Conservation (phyloP, 345 rosid species). For the Sonneratia caseolaris region DNA sequence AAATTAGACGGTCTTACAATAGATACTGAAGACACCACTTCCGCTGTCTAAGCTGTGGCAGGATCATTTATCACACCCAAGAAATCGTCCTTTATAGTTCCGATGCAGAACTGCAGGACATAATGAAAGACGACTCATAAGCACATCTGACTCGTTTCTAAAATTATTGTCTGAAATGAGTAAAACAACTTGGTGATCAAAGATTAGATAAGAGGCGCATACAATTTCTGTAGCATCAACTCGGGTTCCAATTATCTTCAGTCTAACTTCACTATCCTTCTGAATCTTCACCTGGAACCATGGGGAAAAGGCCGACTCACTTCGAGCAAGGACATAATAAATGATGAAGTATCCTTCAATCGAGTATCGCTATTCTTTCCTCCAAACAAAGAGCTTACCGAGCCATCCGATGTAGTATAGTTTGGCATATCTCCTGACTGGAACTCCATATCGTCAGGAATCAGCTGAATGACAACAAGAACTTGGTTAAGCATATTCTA, state of each 20-base stretch:
- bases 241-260: slow-evolving; percentile 20
- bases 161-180: not conserved
- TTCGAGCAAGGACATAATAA: not conserved
- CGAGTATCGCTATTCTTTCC: not conserved
- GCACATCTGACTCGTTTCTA: not conserved
- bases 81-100: slow-evolving; percentile 89
- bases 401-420: slow-evolving; percentile 85
- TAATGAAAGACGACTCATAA: not conserved
- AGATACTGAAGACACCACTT: not conserved
- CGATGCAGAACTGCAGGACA: slow-evolving; percentile 75
- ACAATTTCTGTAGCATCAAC: slow-evolving; percentile 91
- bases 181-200: not conserved
- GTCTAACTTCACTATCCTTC: slow-evolving; percentile 81
- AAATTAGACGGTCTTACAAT: not conserved
- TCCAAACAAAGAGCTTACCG: slow-evolving; percentile 29
- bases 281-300: slow-evolving; percentile 74
- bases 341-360: not conserved
- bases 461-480: slow-evolving; percentile 36
- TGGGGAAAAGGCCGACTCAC: not conserved
- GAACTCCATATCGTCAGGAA: slow-evolving; percentile 96
- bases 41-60: slow-evolving; percentile 28
- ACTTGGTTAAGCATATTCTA: not conserved
- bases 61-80: slow-evolving; percentile 94
- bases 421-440: slow-evolving; percentile 92
- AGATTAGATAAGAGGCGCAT: slow-evolving; percentile 13